Conservation (phyloP, 257 asterid species). For the Verbascum thapsus region DNA sequence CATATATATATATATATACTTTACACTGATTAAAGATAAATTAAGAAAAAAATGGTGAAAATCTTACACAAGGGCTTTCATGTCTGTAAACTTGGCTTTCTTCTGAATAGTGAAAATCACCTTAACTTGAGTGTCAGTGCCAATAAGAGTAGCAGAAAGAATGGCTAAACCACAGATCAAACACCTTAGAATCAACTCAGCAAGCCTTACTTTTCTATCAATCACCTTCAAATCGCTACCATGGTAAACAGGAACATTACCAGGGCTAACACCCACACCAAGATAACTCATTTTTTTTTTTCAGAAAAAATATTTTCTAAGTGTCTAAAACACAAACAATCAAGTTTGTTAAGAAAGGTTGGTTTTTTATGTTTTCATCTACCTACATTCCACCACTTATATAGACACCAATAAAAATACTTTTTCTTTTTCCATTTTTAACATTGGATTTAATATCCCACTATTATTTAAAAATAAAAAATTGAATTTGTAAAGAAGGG, state of each 20-base stretch:
- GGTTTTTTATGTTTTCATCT: too few species aligned
- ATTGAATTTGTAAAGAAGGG: too few species aligned
- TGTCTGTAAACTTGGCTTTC: conserved; percentile 86
- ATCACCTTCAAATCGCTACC: conserved; percentile 74
- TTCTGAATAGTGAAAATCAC: conserved; percentile 78
- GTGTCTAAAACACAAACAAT: too few species aligned
- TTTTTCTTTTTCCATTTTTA: too few species aligned
- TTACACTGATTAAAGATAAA: background rate
- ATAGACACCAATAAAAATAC: too few species aligned
- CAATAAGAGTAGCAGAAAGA: conserved; percentile 73
- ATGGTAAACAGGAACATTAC: conserved; percentile 81
- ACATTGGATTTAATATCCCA: too few species aligned
- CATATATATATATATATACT: too few species aligned
- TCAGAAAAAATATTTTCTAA: background rate
- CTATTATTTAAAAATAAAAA: too few species aligned
- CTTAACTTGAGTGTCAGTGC: conserved; percentile 75
- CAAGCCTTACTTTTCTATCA: conserved; percentile 71
- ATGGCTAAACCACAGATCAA: conserved; percentile 70
- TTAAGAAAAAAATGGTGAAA: background rate
- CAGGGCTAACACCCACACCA: conserved; percentile 95
- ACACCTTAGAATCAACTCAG: conserved; percentile 71
- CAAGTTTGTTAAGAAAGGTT: too few species aligned
- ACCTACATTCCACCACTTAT: too few species aligned
- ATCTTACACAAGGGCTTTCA: conserved; percentile 93
- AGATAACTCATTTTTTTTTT: conserved; percentile 71